Evolutionary conservation across 805 yeast genomes (phyloP).

Genomic region (Metschnikowia noctiluminum): DNA sequence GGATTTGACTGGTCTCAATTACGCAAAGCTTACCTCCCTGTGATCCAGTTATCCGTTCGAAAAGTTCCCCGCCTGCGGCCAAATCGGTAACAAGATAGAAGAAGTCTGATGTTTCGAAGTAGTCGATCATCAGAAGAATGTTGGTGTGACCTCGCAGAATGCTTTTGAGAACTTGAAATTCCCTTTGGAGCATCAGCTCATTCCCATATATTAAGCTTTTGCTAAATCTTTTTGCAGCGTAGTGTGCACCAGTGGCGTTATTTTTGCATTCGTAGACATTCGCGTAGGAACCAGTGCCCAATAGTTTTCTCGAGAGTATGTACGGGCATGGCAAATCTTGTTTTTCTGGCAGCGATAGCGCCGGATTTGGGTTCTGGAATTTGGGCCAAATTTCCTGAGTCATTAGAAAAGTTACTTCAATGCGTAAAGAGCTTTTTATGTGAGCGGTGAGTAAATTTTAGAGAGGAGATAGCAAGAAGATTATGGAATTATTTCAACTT

Average conservation of each 20-base stretch:
- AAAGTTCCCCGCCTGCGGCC: slow-evolving; percentile 67
- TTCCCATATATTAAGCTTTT: slow-evolving; percentile 51
- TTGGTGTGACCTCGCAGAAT: slow-evolving; percentile 50
- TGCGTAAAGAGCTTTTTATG: too few species aligned
- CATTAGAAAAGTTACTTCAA: neutral
- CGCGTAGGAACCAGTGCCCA: slow-evolving; percentile 45
- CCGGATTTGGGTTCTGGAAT: slow-evolving; percentile 15
- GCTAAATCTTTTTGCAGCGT: slow-evolving; percentile 53
- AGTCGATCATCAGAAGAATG: slow-evolving; percentile 61
- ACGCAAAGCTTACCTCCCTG: slow-evolving; percentile 42
- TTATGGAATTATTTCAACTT: neutral
- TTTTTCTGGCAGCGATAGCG: slow-evolving; percentile 16
- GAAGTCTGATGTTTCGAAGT: slow-evolving; percentile 62
- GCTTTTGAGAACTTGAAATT: slow-evolving; percentile 52
- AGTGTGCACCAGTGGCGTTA: slow-evolving; percentile 37
- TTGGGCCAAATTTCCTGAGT: slow-evolving; percentile 25
- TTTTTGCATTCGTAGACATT: slow-evolving; percentile 50
- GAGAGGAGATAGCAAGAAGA: neutral
- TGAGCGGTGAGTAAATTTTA: neutral
- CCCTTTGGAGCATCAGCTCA: slow-evolving; percentile 54
- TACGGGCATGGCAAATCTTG: slow-evolving; percentile 29
- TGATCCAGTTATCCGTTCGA: slow-evolving; percentile 48
- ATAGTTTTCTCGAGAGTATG: slow-evolving; percentile 24
- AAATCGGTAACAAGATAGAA: slow-evolving; percentile 61
- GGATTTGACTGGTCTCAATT: slow-evolving; percentile 46